These are phyloP conservation scores for Xylaria arbuscula DNA, from an alignment of 2,329 filamentous ascomycete genomes.

Conservation along the genomic window DNA sequence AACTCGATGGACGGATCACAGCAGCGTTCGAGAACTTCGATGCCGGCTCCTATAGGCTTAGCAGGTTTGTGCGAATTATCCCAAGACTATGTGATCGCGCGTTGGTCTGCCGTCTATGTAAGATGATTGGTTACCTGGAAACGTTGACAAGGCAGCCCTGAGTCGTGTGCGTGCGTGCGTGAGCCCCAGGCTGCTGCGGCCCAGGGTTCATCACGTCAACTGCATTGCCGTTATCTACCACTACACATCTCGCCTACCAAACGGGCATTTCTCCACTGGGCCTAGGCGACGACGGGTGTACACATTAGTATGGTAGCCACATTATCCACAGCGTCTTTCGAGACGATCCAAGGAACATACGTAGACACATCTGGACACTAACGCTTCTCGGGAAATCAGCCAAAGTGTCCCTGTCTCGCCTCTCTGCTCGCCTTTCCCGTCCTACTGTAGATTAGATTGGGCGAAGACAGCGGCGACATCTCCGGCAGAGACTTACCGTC, in stretches of 20 bases:
- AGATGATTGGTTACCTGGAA: neutral
- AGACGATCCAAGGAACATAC: neutral
- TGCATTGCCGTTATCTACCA: neutral
- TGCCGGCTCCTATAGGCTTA: neutral
- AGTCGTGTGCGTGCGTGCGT: slow-evolving; percentile 2
- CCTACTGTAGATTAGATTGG: neutral
- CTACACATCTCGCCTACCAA: neutral
- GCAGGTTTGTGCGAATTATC: neutral
- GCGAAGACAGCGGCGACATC: neutral
- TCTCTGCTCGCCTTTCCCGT: neutral
- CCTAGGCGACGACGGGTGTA: neutral
- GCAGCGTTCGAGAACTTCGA: too few relatives aligned
- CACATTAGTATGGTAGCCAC: neutral
- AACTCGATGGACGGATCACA: too few relatives aligned
- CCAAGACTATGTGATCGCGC: neutral
- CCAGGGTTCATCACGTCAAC: neutral
- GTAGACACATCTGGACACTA: neutral
- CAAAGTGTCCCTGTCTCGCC: neutral
- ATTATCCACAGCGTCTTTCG: neutral
- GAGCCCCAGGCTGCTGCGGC: neutral
- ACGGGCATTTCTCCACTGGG: neutral
- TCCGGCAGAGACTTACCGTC: neutral
- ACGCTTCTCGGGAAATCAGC: neutral
- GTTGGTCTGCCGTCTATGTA: neutral
- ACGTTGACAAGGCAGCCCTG: neutral